Base-by-base conservation (phyloP, 805 yeast genomes). In the Candida vartiovaarae region DNA sequence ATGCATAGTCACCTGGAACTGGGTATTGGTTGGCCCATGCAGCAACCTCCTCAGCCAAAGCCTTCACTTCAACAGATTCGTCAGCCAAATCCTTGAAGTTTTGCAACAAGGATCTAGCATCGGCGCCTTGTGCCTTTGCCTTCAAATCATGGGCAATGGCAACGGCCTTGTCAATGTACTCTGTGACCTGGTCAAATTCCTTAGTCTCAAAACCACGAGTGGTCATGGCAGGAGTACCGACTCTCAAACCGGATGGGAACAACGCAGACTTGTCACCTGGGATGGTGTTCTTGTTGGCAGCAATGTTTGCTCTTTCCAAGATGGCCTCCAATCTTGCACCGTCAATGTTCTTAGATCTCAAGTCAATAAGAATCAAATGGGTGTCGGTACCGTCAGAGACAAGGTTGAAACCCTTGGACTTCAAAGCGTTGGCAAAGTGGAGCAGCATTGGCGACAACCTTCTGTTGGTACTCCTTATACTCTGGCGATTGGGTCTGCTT, bases 141-240 rank as follows among this genome's bases (percentile, higher is more conserved):
- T 82, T 83, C 61, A 85, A 70, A 29, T 68, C 71, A 43, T 74
- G 64, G 25, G 95, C 77, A 54, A 86, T 71, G 42, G 76, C 73
- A 46, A 86, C 89, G 32, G 96, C 95, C 53, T 70, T 67, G 61
- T 84, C 85, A 59, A 91, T 85, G 71, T 76, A 88, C 42, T 72
- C 76, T 36, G 90, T 91, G 45, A 91, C 93, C 62, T 76, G 75
- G 50, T 72, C 80, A 61, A 91, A 91, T 58, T 91, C 98, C 44
- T 69, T 75, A 49, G 74, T 76, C 42, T 78, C 78, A 61, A 91
- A 83, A 38, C 96, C 97, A 72, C 99, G 82, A 42, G 97, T 88
- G 44, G 97, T 84, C 98, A 91, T 91, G 39, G 98, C 98, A 46
- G 99, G 99, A 15, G 98, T 86, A 57, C 99, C 99, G 49, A 91